phyloP scores from a whole-genome alignment of 768 basidiomycete genomes.

The Rhizopogon roseolus region DNA sequence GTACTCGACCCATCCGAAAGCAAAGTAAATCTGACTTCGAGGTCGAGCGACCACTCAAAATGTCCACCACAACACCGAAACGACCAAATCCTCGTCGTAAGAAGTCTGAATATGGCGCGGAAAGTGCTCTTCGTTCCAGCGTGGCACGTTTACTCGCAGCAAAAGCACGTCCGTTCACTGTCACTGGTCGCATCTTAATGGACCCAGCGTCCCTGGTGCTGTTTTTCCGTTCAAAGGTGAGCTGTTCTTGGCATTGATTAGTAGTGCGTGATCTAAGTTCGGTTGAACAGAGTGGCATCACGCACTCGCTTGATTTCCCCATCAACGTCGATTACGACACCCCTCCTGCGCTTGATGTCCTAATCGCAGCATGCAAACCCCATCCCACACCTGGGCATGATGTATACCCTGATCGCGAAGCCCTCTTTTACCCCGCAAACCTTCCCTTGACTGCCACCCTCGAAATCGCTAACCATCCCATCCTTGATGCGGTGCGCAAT shows the following conservation, averaged over 20 bases:
- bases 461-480: conserved; percentile 77
- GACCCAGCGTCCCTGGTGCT: conserved; percentile 64
- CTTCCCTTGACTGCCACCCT: conserved; percentile 72
- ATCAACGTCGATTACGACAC: conserved; percentile 71
- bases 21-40: conserved; percentile 55
- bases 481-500: conserved; percentile 70
- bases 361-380: conserved; percentile 70
- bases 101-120: conserved; percentile 45
- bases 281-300: conserved; percentile 58
- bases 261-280: conserved; percentile 4
- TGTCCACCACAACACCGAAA: conserved; percentile 24
- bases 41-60: conserved; percentile 51
- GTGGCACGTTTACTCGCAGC: conserved; percentile 52
- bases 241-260: conserved; percentile 11
- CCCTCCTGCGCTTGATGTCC: conserved; percentile 73
- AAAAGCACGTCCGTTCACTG: conserved; percentile 59
- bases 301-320: conserved; percentile 79
- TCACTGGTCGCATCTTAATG: conserved; percentile 65
- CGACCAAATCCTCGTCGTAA: conserved; percentile 26
- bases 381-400: conserved; percentile 51
- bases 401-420: conserved; percentile 55
- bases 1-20: conserved; percentile 31
- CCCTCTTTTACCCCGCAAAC: conserved; percentile 66
- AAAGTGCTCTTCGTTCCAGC: conserved; percentile 48
- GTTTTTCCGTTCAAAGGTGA: conserved; percentile 77